A percentile compares a stretch with the other conserved stretches of the same genome.
Conservation (phyloP, 371 early-diverging fungal species). For the Saksenaea vasiformis region DNA sequence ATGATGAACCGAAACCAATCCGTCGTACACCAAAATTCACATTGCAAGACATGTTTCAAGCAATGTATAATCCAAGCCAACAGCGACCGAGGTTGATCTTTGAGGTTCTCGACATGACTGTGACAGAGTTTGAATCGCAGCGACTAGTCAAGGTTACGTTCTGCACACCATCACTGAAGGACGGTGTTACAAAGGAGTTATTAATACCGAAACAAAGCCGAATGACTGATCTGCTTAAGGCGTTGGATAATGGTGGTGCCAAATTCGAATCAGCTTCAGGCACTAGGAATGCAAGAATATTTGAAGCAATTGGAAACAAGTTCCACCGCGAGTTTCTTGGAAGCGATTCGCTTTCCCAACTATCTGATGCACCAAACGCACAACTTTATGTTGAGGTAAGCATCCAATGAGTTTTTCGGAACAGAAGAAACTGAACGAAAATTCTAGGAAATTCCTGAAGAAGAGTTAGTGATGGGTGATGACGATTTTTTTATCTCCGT, state of each 20-base stretch:
- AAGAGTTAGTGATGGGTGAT: slow-evolving; percentile 49
- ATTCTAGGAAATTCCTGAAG: slow-evolving; percentile 60
- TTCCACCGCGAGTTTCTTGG: slow-evolving; percentile 24
- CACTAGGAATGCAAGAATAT: slow-evolving; percentile 26
- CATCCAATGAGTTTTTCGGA: neutral
- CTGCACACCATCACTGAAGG: slow-evolving; percentile 47
- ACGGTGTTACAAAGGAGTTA: slow-evolving; percentile 43
- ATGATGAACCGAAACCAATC: slow-evolving; percentile 24
- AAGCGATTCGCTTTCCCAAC: slow-evolving; percentile 19
- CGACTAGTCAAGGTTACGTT: slow-evolving; percentile 59
- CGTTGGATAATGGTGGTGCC: slow-evolving; percentile 49
- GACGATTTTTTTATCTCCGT: slow-evolving; percentile 59
- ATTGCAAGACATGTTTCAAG: slow-evolving; percentile 22
- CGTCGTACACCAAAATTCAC: slow-evolving; percentile 22
- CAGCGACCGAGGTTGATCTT: slow-evolving; percentile 57
- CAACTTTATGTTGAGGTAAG: slow-evolving; percentile 27
- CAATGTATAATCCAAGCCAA: neutral
- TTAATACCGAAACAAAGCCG: slow-evolving; percentile 54
- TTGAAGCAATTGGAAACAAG: slow-evolving; percentile 30
- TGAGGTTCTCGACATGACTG: slow-evolving; percentile 79
- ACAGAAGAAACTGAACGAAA: neutral
- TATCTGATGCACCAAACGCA: slow-evolving; percentile 18
- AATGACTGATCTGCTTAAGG: slow-evolving; percentile 56
- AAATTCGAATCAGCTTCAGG: slow-evolving; percentile 15
- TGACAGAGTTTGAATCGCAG: slow-evolving; percentile 83